A percentile compares a stretch with the other conserved stretches of the same genome.
Evolutionary conservation across 2,329 filamentous ascomycete species (phyloP).

Genomic region (Alternaria sp.): DNA sequence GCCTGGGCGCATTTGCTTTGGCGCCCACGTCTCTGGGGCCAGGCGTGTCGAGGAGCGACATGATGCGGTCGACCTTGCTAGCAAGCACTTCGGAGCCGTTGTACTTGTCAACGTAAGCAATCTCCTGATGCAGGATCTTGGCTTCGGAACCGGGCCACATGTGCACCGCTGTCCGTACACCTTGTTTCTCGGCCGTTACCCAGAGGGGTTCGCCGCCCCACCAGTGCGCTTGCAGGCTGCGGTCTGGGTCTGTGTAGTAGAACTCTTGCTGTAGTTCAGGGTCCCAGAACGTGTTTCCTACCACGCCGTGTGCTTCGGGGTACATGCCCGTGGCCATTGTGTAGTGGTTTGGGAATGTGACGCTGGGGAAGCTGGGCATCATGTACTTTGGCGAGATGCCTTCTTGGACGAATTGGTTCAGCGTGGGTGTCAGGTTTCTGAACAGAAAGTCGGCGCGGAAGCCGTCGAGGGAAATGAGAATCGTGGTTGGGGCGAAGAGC

Average conservation of each 20-base stretch:
- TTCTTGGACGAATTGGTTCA: conserved; percentile 79
- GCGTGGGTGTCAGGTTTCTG: conserved; percentile 80
- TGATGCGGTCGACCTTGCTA: conserved; percentile 78
- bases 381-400: conserved; percentile 93
- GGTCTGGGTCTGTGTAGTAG: conserved; percentile 79
- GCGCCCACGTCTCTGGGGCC: conserved; percentile 68
- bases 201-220: conserved; percentile 95
- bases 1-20: conserved; percentile 65
- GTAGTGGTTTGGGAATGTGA: conserved; percentile 95
- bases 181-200: conserved; percentile 87
- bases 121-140: conserved; percentile 76
- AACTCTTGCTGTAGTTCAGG: conserved; percentile 79
- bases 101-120: conserved; percentile 83
- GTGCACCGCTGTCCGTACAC: conserved; percentile 82
- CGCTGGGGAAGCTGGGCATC: conserved; percentile 91
- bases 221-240: conserved; percentile 87
- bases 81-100: conserved; percentile 78
- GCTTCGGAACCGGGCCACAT: conserved; percentile 99
- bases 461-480: conserved; percentile 92
- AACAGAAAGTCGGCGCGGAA: conserved; percentile 94
- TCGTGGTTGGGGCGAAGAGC: conserved; percentile 87
- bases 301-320: conserved; percentile 90
- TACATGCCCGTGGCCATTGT: conserved; percentile 91
- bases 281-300: conserved; percentile 96
- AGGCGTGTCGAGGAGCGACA: conserved; percentile 85